phyloP scores from a whole-genome alignment of 2,329 filamentous ascomycete genomes.

The Fusarium sp. region DNA sequence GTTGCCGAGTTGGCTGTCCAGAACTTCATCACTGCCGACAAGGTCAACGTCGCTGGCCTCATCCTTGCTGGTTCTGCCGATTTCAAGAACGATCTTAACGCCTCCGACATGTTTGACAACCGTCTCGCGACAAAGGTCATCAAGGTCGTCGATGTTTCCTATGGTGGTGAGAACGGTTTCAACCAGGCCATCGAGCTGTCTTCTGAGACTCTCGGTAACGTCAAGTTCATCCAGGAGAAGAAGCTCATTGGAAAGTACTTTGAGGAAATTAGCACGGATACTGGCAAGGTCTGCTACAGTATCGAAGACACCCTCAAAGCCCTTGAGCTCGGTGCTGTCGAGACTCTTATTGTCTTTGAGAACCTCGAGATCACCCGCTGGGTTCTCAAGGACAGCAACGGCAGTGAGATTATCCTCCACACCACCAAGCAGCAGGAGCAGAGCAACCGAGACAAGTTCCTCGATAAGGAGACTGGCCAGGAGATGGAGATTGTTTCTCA shows the following conservation, averaged over 20 bases:
- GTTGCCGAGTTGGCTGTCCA: conserved; percentile 97
- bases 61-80: conserved; percentile 97
- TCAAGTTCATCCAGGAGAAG: conserved; percentile 99
- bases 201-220: conserved; percentile 94
- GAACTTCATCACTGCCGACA: conserved; percentile 98
- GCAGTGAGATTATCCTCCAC: conserved; percentile 81
- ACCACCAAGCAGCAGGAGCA: conserved; percentile 84
- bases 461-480: conserved; percentile 94
- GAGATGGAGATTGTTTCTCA: conserved; percentile 96
- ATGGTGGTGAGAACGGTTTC: conserved; percentile 99
- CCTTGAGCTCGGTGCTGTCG: conserved; percentile 92
- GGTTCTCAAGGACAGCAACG: conserved; percentile 83
- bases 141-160: conserved; percentile 99
- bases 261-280: conserved; percentile 98
- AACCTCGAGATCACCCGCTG: conserved; percentile 96
- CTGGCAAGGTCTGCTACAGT: conserved; percentile 96
- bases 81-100: conserved; percentile 99
- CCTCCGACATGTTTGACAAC: conserved; percentile 95
- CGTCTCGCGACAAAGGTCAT: conserved; percentile 95
- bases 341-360: conserved; percentile 96
- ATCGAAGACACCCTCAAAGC: conserved; percentile 98
- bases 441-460: conserved; percentile 82
- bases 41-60: conserved; percentile 95
- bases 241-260: conserved; percentile 99
- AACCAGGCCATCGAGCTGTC: conserved; percentile 98